Conservation (phyloP, 208 protist genomes). For the Acanthamoeba royreba region DNA sequence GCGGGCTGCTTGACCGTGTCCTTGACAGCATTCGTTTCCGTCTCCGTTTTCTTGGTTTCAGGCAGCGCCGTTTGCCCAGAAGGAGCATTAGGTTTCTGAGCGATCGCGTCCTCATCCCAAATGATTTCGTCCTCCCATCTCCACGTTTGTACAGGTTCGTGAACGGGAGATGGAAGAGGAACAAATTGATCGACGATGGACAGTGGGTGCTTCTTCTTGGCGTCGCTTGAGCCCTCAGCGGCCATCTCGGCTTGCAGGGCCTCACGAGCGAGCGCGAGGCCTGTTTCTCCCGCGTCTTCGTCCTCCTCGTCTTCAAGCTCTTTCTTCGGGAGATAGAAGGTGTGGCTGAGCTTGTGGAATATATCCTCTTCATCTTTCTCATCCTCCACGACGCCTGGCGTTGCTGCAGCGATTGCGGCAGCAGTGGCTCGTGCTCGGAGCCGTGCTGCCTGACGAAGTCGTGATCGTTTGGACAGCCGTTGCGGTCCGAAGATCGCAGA, state of each 20-base stretch:
- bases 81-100: too few relatives aligned
- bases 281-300: background rate
- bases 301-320: background rate
- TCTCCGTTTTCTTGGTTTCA: too few relatives aligned
- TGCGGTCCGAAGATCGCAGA: conserved; percentile 25
- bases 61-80: too few relatives aligned
- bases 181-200: background rate
- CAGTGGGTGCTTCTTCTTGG: too few relatives aligned
- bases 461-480: background rate
- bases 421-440: background rate
- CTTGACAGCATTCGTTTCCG: too few relatives aligned
- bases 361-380: conserved; percentile 17
- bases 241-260: background rate
- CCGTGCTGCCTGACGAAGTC: background rate
- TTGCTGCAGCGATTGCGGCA: background rate
- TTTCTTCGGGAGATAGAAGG: background rate
- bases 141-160: background rate
- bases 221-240: background rate
- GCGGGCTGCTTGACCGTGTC: too few relatives aligned
- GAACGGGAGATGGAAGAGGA: background rate
- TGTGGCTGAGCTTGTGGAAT: background rate
- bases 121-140: conserved; percentile 38
- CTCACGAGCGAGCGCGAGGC: background rate
- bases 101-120: background rate
- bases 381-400: background rate